Evolutionary conservation across 768 basidiomycete genomes (phyloP), one percentile per base, ranked within the genome.

Genomic region (Tulasnella sp.): DNA sequence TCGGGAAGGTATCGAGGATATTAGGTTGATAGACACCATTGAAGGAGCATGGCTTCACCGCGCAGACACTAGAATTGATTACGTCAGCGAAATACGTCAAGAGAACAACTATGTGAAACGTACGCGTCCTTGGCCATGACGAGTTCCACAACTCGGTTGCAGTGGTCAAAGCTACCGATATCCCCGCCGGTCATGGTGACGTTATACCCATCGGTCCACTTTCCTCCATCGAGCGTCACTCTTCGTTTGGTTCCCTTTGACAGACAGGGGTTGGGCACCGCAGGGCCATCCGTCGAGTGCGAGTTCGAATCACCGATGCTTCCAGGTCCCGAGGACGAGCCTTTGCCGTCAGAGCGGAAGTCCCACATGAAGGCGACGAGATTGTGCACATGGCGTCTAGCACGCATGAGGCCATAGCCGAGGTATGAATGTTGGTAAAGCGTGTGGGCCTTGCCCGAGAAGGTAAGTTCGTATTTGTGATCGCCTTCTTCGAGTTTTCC

Each of bases 351-450:
- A 14, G 72, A 31, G 6, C 84, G 83, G 81, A 87, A 89, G n/a
- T 85, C 85, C 86, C 87, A 86, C 88, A 96, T 93, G 86, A 97
- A 98, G n/a, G 94, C 93, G 44, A 98, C 93, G 75, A 99, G 87
- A 82, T 91, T 91, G 85, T 99, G 96, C 18, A 98, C 93, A 84
- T 93, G 92, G 85, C 89, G 88, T 82, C 97, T 86, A 37, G 96
- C 96, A 37, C 90, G 89, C 96, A 96, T 98, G 44, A 98, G 88
- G 16, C 98, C 98, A 86, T 97, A 99, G 6, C 97, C 98, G 79
- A 99, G 89, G 87, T 98, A 98, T 79, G 97, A 99, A 84, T 99
- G 97, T 87, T 99, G 98, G 86, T 99, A 99, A 82, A 98, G 86
- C 81, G 92, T 91, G 85, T 93, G 91, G 76, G 87, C 89, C 83